Conservation (phyloP, 139 green algal genomes). For the Picochlorum sp. region DNA sequence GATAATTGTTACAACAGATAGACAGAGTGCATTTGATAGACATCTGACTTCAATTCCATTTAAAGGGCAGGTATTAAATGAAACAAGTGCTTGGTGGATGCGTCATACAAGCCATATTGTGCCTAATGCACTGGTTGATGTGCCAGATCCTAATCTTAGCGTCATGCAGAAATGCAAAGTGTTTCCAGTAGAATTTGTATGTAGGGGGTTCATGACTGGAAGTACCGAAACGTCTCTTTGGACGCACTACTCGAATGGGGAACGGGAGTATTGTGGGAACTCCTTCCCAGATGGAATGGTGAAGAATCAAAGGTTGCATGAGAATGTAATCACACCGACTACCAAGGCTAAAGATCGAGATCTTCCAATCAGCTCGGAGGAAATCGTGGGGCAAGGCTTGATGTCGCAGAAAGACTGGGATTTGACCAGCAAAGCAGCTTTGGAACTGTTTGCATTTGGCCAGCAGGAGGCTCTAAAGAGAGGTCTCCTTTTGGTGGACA, state of each 20-base stretch:
- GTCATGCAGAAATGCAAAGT: slow-evolving; percentile 89
- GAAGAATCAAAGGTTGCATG: slow-evolving; percentile 76
- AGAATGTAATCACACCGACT: slow-evolving; percentile 91
- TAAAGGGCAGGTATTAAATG: slow-evolving; percentile 94
- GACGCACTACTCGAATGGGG: slow-evolving; percentile 88
- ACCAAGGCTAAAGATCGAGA: slow-evolving; percentile 91
- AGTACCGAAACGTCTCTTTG: slow-evolving; percentile 93
- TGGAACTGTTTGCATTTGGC: slow-evolving; percentile 82
- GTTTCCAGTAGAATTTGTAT: slow-evolving; percentile 97
- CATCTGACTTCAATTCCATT: slow-evolving; percentile 85
- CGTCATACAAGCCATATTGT: slow-evolving; percentile 76
- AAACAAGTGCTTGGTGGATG: slow-evolving; percentile 95
- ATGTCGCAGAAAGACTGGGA: slow-evolving; percentile 83
- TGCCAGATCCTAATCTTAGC: slow-evolving; percentile 86
- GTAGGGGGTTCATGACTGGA: slow-evolving; percentile 92
- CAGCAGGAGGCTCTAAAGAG: slow-evolving; percentile 72
- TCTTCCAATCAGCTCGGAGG: slow-evolving; percentile 67
- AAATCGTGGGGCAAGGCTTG: slow-evolving; percentile 62
- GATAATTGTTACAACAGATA: slow-evolving; percentile 91
- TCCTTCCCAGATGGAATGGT: slow-evolving; percentile 81
- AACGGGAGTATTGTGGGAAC: slow-evolving; percentile 92
- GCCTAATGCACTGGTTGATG: slow-evolving; percentile 34
- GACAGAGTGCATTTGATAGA: slow-evolving; percentile 93
- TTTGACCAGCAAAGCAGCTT: slow-evolving; percentile 42
- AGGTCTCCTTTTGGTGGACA: slow-evolving; percentile 94